These are phyloP conservation scores for Choiromyces venosus DNA, from an alignment of 495 filamentous ascomycete genomes.

Conservation along the genomic window DNA sequence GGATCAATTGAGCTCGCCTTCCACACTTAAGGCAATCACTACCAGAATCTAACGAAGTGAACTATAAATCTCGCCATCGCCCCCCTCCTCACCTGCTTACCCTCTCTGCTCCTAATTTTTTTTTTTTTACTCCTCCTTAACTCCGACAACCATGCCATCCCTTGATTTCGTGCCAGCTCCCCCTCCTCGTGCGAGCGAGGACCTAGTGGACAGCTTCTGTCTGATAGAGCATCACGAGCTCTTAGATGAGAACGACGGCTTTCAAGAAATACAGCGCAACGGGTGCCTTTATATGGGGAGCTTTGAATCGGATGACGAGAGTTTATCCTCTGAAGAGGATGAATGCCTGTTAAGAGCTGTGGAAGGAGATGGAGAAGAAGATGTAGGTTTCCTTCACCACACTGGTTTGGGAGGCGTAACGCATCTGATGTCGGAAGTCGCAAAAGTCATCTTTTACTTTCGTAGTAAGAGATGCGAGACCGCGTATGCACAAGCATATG, in stretches of 20 bases:
- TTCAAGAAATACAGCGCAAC: background rate
- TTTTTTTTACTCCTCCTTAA: background rate
- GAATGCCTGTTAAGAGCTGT: constrained; percentile 1
- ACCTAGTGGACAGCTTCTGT: background rate
- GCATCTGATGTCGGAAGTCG: background rate
- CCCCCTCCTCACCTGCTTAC: background rate
- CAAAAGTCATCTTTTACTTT: background rate
- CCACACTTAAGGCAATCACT: background rate
- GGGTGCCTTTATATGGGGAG: background rate
- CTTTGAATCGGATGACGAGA: background rate
- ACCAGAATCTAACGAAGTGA: background rate
- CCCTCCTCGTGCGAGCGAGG: background rate
- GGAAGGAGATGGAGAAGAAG: constrained; percentile 1
- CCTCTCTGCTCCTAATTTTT: background rate
- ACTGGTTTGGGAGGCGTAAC: background rate
- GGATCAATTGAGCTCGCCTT: background rate
- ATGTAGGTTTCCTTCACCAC: constrained; percentile 1
- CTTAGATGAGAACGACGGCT: background rate
- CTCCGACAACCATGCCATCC: constrained; percentile 3
- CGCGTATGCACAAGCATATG: background rate
- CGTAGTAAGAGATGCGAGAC: background rate
- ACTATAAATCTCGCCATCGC: background rate
- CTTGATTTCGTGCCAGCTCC: background rate
- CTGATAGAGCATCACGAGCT: background rate
- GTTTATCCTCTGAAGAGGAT: background rate